These are phyloP conservation scores for Chlamydomonas schloesseri DNA, from an alignment of 139 green algal species.

Conservation along the genomic window DNA sequence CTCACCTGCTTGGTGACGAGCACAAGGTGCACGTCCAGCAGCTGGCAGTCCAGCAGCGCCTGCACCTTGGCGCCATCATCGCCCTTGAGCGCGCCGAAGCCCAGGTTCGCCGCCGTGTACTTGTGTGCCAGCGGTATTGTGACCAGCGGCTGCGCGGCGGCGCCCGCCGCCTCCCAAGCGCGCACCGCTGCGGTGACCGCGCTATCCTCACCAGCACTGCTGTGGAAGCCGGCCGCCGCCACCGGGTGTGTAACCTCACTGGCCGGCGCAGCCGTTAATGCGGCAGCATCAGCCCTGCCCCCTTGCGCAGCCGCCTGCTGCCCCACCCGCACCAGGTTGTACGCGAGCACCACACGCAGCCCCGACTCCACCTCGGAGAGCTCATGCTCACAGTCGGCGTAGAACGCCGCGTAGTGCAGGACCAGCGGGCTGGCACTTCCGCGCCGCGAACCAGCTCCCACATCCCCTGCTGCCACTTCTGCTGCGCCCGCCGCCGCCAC, in stretches of 20 bases:
- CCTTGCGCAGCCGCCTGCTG: background rate
- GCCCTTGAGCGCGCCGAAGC: constrained; percentile 40
- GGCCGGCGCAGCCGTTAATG: no score
- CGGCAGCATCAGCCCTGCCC: no score
- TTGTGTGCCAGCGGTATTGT: background rate
- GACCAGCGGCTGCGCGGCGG: background rate
- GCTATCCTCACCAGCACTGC: background rate
- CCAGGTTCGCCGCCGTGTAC: constrained; percentile 34
- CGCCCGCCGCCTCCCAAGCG: background rate
- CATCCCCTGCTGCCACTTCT: background rate
- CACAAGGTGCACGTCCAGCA: constrained; percentile 40
- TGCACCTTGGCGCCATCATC: background rate
- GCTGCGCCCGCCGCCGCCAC: no score
- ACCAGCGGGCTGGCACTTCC: background rate
- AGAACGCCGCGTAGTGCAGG: background rate
- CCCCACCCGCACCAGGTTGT: background rate
- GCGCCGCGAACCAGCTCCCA: no score
- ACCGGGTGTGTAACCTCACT: no score
- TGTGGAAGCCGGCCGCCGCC: no score
- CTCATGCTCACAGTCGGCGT: background rate
- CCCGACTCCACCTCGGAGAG: background rate
- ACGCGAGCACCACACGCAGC: background rate
- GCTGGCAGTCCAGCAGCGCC: background rate
- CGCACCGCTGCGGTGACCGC: background rate
- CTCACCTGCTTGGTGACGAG: constrained; percentile 29